phyloP scores from a whole-genome alignment of 805 yeast species.

The Blastobotrys parvus region DNA sequence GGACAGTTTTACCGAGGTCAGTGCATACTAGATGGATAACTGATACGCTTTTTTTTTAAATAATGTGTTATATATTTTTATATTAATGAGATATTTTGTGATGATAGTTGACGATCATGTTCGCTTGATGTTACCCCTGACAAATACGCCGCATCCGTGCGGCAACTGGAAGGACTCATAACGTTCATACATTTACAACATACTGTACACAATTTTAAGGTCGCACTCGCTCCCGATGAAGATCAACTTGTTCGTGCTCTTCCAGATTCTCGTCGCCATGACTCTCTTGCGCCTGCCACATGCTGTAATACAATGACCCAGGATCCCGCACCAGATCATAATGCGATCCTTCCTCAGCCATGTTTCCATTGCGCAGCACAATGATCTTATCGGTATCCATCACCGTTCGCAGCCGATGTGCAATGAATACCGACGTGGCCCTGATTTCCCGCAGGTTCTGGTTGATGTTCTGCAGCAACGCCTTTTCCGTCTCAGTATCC shows the following conservation, averaged over 20 bases:
- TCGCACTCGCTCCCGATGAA: too few relatives aligned
- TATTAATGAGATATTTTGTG: too few relatives aligned
- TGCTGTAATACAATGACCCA: conserved; percentile 60
- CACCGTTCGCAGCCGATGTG: conserved; percentile 87
- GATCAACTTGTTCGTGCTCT: background rate
- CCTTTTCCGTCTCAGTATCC: conserved; percentile 93
- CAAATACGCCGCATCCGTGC: too few relatives aligned
- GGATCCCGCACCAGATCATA: conserved; percentile 43
- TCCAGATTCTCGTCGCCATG: conserved; percentile 24
- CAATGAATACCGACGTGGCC: conserved; percentile 82
- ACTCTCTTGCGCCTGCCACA: conserved; percentile 92
- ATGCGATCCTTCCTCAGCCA: conserved; percentile 86
- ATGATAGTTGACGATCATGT: too few relatives aligned
- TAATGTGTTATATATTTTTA: too few relatives aligned
- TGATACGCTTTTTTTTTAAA: background rate
- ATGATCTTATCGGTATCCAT: conserved; percentile 91
- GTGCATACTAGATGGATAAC: conserved; percentile 14
- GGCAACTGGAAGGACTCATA: too few relatives aligned
- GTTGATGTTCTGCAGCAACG: conserved; percentile 66
- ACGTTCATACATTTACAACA: too few relatives aligned
- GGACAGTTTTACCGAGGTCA: conserved; percentile 20
- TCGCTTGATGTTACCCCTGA: too few relatives aligned
- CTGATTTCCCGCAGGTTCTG: conserved; percentile 47
- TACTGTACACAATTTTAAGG: too few relatives aligned
- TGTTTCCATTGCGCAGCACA: conserved; percentile 69